These are phyloP conservation scores for Epichloe sibirici DNA, from an alignment of 2,329 filamentous ascomycete genomes.

Conservation along the genomic window DNA sequence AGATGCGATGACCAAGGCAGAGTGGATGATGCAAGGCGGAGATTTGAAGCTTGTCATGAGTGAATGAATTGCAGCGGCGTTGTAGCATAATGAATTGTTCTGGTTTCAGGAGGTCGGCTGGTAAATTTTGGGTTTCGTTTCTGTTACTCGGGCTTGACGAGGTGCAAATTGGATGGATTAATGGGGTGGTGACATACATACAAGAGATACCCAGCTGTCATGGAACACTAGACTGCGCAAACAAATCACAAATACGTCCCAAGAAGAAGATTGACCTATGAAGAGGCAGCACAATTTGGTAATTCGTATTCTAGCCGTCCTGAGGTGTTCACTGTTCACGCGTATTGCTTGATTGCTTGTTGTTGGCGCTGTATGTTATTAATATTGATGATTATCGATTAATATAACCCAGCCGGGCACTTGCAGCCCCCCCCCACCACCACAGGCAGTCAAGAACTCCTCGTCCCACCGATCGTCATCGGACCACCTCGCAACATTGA, in stretches of 20 bases:
- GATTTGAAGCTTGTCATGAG: background rate
- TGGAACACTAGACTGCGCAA: background rate
- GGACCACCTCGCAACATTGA: slow-evolving; percentile 8
- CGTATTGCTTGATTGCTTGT: too few species aligned
- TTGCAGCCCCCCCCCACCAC: background rate
- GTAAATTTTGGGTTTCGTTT: background rate
- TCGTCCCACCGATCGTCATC: slow-evolving; percentile 20
- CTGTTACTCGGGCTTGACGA: background rate
- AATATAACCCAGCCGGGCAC: background rate
- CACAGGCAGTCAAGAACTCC: background rate
- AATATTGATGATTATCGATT: too few species aligned
- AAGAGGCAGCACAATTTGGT: background rate
- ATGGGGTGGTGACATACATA: background rate
- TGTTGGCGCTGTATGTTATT: too few species aligned
- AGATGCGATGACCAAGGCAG: slow-evolving; percentile 9
- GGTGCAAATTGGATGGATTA: background rate
- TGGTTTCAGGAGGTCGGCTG: background rate
- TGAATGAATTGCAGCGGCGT: slow-evolving; percentile 1
- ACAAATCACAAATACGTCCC: too few species aligned
- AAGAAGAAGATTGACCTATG: background rate
- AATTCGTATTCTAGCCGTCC: too few species aligned
- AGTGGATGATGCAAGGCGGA: slow-evolving; percentile 2
- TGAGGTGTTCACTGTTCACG: too few species aligned
- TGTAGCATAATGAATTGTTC: background rate
- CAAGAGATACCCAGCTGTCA: slow-evolving; percentile 7